Conservation (phyloP, 2,329 filamentous ascomycete species). For the Colletotrichum endophyticum region DNA sequence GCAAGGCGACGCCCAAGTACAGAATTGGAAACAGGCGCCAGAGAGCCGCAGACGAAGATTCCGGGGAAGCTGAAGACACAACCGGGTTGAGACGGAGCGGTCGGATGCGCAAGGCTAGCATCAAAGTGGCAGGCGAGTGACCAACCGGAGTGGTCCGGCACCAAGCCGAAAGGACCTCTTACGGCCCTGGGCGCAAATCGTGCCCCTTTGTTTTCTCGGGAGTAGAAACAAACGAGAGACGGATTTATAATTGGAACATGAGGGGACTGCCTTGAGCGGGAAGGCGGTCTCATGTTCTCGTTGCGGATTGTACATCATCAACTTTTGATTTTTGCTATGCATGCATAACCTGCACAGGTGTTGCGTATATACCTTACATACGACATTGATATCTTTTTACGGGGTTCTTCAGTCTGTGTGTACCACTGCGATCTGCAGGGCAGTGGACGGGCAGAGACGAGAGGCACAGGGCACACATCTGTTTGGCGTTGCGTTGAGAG, state of each 20-base stretch:
- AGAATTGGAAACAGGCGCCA: conserved; percentile 15
- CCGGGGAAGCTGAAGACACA: conserved; percentile 23
- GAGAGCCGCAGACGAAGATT: not conserved
- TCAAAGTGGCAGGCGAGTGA: conserved; percentile 15
- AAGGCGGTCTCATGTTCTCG: not conserved
- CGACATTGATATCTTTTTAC: not conserved
- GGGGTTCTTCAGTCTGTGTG: not conserved
- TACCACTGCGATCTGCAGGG: conserved; percentile 1
- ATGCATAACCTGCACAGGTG: not conserved
- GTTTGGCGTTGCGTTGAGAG: conserved; percentile 20
- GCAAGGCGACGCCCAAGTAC: conserved; percentile 1
- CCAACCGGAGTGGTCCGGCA: conserved; percentile 10
- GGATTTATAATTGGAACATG: conserved; percentile 20
- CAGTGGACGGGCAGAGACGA: not conserved
- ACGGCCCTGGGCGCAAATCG: not conserved
- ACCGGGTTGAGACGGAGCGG: conserved; percentile 36
- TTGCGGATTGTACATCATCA: not conserved
- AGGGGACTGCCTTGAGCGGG: not conserved
- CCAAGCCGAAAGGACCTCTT: not conserved
- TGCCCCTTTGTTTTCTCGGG: not conserved
- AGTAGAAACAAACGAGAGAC: not conserved
- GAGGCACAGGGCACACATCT: not conserved
- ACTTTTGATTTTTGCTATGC: not conserved
- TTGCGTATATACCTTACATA: not conserved
- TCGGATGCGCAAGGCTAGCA: conserved; percentile 37